These are phyloP conservation scores for Cryptosporidium meleagridis DNA, from an alignment of 169 alveolate genomes.

Conservation along the genomic window DNA sequence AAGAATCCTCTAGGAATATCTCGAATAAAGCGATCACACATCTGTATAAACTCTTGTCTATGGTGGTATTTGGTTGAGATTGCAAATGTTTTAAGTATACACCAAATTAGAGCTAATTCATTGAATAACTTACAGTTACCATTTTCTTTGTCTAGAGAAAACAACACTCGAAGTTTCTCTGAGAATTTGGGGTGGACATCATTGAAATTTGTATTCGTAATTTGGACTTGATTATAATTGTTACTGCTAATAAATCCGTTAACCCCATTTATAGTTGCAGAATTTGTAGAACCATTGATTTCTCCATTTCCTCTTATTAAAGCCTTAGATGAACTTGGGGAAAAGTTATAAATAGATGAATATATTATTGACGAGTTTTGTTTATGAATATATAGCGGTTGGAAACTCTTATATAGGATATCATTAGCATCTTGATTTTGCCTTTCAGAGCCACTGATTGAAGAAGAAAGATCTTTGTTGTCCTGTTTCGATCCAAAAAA, in stretches of 20 bases:
- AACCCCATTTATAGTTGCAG: neutral
- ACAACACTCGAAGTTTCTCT: constrained; percentile 2
- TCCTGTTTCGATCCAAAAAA: neutral
- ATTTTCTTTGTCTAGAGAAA: constrained; percentile 15
- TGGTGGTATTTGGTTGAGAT: constrained; percentile 64
- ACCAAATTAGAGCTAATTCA: constrained; percentile 69
- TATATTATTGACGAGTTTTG: neutral
- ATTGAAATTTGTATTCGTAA: neutral
- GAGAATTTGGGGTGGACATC: neutral
- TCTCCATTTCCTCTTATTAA: neutral
- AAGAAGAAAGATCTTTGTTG: neutral
- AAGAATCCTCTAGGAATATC: constrained; percentile 66
- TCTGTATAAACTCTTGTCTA: constrained; percentile 60
- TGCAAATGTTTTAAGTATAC: constrained; percentile 63
- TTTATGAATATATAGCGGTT: neutral
- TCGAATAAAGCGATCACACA: constrained; percentile 73
- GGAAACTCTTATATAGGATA: neutral
- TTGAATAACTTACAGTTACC: neutral
- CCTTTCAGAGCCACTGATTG: neutral
- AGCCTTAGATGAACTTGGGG: constrained; percentile 12
- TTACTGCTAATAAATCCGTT: neutral
- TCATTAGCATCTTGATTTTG: neutral
- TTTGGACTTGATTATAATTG: neutral
- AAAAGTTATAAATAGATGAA: neutral
- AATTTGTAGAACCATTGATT: neutral